Evolutionary conservation across 148 eudicot genomes (phyloP).

Genomic region (Hydrangea macrophylla): DNA sequence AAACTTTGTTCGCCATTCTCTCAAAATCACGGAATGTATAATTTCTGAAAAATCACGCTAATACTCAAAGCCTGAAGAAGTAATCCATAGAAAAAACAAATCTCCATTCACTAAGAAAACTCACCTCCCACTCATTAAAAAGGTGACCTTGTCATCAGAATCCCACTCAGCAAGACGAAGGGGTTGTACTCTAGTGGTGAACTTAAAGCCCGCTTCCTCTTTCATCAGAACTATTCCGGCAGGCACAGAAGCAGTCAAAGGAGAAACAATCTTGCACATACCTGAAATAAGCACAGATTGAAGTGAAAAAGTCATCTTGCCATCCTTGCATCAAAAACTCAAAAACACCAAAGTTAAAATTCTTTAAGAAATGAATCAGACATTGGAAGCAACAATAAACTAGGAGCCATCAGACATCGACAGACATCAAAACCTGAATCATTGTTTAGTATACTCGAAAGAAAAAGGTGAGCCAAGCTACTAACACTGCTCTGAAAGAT

Average conservation of each 20-base stretch:
- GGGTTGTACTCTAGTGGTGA: conserved; percentile 93
- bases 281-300: conserved; percentile 34
- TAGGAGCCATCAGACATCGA: background rate
- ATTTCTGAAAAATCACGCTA: conserved; percentile 51
- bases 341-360: background rate
- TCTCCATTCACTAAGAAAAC: conserved; percentile 14
- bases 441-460: background rate
- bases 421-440: background rate
- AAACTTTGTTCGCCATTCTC: conserved; percentile 97
- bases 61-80: conserved; percentile 21
- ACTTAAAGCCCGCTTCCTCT: conserved; percentile 86
- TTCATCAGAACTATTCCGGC: conserved; percentile 89
- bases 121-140: conserved; percentile 97
- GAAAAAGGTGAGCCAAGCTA: background rate
- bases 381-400: background rate
- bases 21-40: conserved; percentile 91
- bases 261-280: conserved; percentile 93
- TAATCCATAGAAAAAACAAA: conserved; percentile 5
- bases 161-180: conserved; percentile 99
- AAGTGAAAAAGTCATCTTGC: background rate
- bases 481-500: background rate
- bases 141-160: conserved; percentile 86
- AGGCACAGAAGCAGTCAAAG: conserved; percentile 83
- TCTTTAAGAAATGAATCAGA: background rate
- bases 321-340: background rate